phyloP scores from a whole-genome alignment of 192 early-diverging fungal species.

The Obelidium mucronatum region DNA sequence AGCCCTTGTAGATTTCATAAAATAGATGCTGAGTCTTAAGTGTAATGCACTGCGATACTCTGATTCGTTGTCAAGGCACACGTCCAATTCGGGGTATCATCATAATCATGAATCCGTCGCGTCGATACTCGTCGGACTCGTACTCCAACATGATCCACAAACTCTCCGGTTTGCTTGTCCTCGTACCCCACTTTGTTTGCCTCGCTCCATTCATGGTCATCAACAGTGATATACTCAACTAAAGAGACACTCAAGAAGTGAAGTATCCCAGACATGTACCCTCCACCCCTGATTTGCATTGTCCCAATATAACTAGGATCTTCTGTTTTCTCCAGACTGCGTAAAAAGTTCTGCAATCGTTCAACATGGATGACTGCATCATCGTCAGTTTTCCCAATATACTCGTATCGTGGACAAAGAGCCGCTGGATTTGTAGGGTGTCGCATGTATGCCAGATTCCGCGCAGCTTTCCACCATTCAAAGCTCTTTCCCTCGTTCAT shows the following conservation, averaged over 20 bases:
- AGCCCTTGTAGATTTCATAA: background rate
- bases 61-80: background rate
- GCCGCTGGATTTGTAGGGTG: background rate
- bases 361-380: background rate
- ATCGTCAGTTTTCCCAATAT: background rate
- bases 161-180: background rate
- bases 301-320: background rate
- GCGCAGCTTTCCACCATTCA: background rate
- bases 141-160: background rate
- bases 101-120: background rate
- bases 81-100: background rate
- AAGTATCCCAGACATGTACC: background rate
- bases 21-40: background rate
- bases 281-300: background rate
- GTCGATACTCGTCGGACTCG: background rate
- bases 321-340: background rate
- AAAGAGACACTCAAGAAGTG: background rate
- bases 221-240: background rate
- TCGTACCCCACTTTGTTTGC: background rate
- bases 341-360: background rate
- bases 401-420: background rate
- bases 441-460: background rate
- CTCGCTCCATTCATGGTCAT: background rate
- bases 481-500: slow-evolving; percentile 11
- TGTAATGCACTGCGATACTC: background rate